phyloP scores from a whole-genome alignment of 2,329 filamentous ascomycete species.

The Hysterium pulicare region DNA sequence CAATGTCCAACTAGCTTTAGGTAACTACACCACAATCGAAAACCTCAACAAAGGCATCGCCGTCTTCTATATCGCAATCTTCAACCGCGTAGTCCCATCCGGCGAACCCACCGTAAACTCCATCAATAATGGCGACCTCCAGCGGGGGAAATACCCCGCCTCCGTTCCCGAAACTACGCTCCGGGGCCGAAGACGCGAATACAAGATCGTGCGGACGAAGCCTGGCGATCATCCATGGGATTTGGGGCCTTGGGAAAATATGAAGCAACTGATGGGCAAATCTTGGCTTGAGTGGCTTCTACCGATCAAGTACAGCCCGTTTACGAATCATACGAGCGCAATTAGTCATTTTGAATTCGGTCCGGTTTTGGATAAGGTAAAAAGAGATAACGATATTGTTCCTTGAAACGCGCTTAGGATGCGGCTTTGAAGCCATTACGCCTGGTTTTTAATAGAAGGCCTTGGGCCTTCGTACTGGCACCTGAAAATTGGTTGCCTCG shows the following conservation, averaged over 20 bases:
- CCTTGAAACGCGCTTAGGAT: neutral
- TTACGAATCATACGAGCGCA: conserved; percentile 62
- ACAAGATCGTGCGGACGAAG: conserved; percentile 72
- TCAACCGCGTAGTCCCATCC: conserved; percentile 51
- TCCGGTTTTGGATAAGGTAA: conserved; percentile 51
- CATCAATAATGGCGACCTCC: conserved; percentile 8
- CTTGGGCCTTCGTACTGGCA: no score
- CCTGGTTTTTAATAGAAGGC: no score
- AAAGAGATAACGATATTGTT: conserved; percentile 5
- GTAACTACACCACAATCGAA: conserved; percentile 84
- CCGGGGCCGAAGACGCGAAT: no score
- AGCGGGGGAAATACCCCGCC: no score
- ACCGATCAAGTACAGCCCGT: conserved; percentile 72
- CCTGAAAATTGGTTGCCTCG: no score
- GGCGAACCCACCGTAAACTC: conserved; percentile 11
- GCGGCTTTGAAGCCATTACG: no score
- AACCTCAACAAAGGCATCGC: conserved; percentile 60
- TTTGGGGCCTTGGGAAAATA: conserved; percentile 66
- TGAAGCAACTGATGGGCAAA: conserved; percentile 75
- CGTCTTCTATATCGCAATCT: conserved; percentile 71
- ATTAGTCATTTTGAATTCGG: conserved; percentile 69
- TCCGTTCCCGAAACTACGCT: no score
- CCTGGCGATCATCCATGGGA: conserved; percentile 84
- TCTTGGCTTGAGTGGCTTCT: conserved; percentile 73
- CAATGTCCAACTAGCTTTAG: conserved; percentile 64